Percentiles rank a stretch among this genome's conserved stretches.
phyloP scores from a whole-genome alignment of 192 early-diverging fungal genomes.

The Oehlia diaphana region DNA sequence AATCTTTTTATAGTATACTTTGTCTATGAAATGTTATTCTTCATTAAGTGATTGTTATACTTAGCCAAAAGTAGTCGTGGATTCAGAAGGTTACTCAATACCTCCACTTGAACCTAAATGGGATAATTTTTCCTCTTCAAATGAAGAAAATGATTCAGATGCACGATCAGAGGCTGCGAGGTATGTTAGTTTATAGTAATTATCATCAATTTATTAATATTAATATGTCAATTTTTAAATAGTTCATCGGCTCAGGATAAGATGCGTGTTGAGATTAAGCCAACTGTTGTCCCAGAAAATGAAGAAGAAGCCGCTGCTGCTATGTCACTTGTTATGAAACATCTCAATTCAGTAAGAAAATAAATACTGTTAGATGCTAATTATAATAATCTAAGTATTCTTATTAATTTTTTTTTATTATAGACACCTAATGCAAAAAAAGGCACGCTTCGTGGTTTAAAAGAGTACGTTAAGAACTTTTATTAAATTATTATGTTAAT shows the following conservation, averaged over 20 bases:
- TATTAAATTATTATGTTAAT: not conserved
- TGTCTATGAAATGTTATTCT: not conserved
- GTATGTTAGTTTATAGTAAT: constrained; percentile 7
- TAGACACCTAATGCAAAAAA: constrained; percentile 15
- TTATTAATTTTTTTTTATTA: not conserved
- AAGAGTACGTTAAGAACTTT: constrained; percentile 36
- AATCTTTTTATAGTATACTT: not conserved
- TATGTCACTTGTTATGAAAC: constrained; percentile 35
- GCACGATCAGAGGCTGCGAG: constrained; percentile 40
- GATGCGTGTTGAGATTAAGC: constrained; percentile 46
- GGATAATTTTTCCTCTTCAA: constrained; percentile 31
- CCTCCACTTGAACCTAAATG: constrained; percentile 48
- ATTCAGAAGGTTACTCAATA: constrained; percentile 55
- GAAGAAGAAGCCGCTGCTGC: constrained; percentile 32
- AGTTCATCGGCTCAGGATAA: constrained; percentile 17
- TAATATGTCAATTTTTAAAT: not conserved
- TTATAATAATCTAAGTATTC: not conserved
- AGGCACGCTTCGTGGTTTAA: constrained; percentile 36
- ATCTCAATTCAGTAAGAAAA: constrained; percentile 35
- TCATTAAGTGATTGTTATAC: not conserved
- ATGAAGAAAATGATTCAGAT: constrained; percentile 41
- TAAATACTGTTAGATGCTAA: not conserved
- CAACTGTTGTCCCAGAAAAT: constrained; percentile 33
- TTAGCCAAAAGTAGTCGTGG: constrained; percentile 43
- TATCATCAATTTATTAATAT: not conserved